Evolutionary conservation across 306 rosid genomes (phyloP), one percentile per base, ranked within the genome.

Genomic region (Quillaja saponaria): DNA sequence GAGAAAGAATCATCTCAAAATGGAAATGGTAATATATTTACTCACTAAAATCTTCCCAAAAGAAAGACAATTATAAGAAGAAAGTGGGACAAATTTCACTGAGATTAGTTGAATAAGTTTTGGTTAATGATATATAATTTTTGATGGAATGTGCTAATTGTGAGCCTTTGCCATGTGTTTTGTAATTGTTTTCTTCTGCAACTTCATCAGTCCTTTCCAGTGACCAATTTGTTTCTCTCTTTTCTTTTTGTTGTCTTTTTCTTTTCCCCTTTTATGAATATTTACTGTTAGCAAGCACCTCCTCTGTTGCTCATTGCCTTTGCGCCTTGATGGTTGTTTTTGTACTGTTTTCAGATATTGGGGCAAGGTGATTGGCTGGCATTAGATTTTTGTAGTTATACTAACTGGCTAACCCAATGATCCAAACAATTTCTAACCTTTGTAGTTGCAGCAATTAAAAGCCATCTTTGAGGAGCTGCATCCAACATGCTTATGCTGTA

Each of bases 301-400:
- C 9, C 13, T 10, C 44, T 69, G 49, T 34, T 17, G 13, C 31
- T 15, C 34, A 7, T 10, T 44, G 9, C 31, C 44, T 65, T 39
- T 19, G 71, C 45, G 66, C 62, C 34, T 55, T 55, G 66, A 61
- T 75, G 50, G 15, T 49, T 69, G 60, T 57, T 63, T 25, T 71
- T 73, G 66, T 65, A 44, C 79, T 84, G 72, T 76, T 94, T 70
- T 80, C 97, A 94, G 96, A 79, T 75, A 69, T 15, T 67, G 85
- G 80, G 82, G 80, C 73, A 18, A 83, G 95, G 75, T 91, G 96
- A 87, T 72, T 80, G 72, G 88, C 58, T 78, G 86, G 65, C 58
- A 70, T 71, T 66, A 76, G 76, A 59, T 66, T 73, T 66, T 72
- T 69, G 62, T 74, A 58, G 55, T 69, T 74, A 70, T 76, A 73